phyloP scores from a whole-genome alignment of 768 basidiomycete species.

The Mycena kentingensis region DNA sequence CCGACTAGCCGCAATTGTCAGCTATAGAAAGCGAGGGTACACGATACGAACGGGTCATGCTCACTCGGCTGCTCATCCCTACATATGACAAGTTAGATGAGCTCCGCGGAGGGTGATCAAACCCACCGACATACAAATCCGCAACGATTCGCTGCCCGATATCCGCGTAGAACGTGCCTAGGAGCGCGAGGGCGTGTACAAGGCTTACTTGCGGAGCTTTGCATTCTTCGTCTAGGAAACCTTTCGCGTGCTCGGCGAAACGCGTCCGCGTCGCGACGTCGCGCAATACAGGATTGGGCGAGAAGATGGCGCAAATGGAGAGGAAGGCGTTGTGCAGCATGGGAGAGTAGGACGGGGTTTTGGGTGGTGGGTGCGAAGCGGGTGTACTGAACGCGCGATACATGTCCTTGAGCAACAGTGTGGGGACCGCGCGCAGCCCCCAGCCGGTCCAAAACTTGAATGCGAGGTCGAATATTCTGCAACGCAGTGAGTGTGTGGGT shows the following conservation, averaged over 20 bases:
- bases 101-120: constrained; percentile 29
- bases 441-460: constrained; percentile 44
- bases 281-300: constrained; percentile 20
- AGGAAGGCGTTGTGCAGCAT: constrained; percentile 55
- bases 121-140: constrained; percentile 27
- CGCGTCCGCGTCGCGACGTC: constrained; percentile 16
- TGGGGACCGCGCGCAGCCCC: constrained; percentile 41
- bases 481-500: background rate
- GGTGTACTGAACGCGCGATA: constrained; percentile 36
- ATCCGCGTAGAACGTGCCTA: constrained; percentile 24
- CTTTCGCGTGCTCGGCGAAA: constrained; percentile 20
- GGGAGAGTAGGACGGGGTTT: constrained; percentile 49
- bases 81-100: background rate
- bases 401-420: constrained; percentile 46
- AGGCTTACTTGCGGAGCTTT: constrained; percentile 24
- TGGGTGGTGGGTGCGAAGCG: constrained; percentile 24
- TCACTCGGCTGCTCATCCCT: constrained; percentile 16
- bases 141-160: constrained; percentile 19
- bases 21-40: background rate
- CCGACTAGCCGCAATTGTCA: constrained; percentile 34
- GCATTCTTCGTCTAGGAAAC: constrained; percentile 20
- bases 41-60: constrained; percentile 9
- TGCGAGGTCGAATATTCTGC: constrained; percentile 38
- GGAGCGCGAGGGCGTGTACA: constrained; percentile 24
- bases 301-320: constrained; percentile 19